These are phyloP conservation scores for Zanthoxylum bungeanum DNA, from an alignment of 345 rosid species.

Conservation along the genomic window DNA sequence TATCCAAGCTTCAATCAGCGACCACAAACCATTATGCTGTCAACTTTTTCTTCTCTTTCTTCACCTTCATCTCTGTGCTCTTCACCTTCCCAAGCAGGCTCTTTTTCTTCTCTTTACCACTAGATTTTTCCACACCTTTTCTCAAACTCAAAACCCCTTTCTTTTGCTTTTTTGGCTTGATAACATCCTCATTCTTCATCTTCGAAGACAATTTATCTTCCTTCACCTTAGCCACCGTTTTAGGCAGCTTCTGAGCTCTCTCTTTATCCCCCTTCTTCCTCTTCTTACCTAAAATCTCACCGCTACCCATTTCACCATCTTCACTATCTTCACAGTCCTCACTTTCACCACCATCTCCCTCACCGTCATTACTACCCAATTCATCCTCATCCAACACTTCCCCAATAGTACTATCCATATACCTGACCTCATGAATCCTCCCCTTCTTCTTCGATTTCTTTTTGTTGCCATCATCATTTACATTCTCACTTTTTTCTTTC, in stretches of 20 bases:
- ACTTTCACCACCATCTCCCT: slow-evolving; percentile 1
- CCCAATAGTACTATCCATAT: too few species aligned
- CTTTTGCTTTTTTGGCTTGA: slow-evolving; percentile 14
- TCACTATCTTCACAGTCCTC: slow-evolving; percentile 13
- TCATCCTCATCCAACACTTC: too few species aligned
- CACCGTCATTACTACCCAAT: too few species aligned
- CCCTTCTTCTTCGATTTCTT: too few species aligned
- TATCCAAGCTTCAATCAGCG: background rate
- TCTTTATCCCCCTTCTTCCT: slow-evolving; percentile 22
- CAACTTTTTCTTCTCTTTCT: slow-evolving; percentile 13
- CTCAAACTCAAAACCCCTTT: background rate
- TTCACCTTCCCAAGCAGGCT: slow-evolving; percentile 6
- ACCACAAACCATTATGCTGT: background rate
- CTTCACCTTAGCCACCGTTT: slow-evolving; percentile 28
- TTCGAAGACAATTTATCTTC: slow-evolving; percentile 18
- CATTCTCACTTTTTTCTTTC: slow-evolving; percentile 11
- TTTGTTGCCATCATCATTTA: slow-evolving; percentile 12
- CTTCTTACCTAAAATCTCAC: slow-evolving; percentile 14
- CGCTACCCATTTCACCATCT: slow-evolving; percentile 1
- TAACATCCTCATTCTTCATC: slow-evolving; percentile 22
- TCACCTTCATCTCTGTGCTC: slow-evolving; percentile 12
- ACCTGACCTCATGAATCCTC: too few species aligned
- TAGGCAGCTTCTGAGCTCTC: slow-evolving; percentile 12
- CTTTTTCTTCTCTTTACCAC: background rate
- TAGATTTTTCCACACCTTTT: background rate